A percentile compares a stretch with the other conserved stretches of the same genome.
phyloP scores from a whole-genome alignment of 345 rosid genomes.

The Boechera stricta region DNA sequence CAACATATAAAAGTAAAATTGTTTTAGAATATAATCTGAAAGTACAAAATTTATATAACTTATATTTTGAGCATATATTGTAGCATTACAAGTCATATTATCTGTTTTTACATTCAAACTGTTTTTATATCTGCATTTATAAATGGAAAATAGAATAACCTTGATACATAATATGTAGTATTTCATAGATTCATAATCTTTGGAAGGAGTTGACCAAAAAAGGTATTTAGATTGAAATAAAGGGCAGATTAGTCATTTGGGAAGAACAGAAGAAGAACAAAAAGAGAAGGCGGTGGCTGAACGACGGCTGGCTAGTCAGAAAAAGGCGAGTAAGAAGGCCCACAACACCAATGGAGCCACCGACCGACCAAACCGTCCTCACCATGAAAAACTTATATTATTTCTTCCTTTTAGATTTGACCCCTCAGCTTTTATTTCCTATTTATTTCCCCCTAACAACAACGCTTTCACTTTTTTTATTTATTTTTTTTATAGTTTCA shows the following conservation, averaged over 20 bases:
- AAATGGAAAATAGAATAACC: no score
- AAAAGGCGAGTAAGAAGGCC: conserved; percentile 50
- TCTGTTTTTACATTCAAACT: no score
- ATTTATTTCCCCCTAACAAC: neutral
- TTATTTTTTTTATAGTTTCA: neutral
- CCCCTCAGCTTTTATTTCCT: conserved; percentile 40
- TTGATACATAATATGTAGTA: no score
- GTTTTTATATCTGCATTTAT: no score
- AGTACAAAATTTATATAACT: no score
- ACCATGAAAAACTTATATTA: neutral
- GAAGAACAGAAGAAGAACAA: conserved; percentile 9
- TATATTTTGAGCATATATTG: no score
- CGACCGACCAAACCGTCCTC: conserved; percentile 91
- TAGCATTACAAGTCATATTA: no score
- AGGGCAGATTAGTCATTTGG: conserved; percentile 47
- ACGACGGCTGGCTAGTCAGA: conserved; percentile 46
- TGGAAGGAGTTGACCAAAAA: neutral
- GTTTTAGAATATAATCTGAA: no score
- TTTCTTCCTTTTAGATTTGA: conserved; percentile 37
- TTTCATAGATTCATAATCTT: neutral
- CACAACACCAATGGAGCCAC: conserved; percentile 42
- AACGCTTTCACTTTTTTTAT: neutral
- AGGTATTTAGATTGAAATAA: neutral
- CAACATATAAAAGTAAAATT: no score
- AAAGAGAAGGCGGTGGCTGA: conserved; percentile 38